Evolutionary conservation across 768 basidiomycete genomes (phyloP).

Genomic region (Candolleomyces eurysporus): DNA sequence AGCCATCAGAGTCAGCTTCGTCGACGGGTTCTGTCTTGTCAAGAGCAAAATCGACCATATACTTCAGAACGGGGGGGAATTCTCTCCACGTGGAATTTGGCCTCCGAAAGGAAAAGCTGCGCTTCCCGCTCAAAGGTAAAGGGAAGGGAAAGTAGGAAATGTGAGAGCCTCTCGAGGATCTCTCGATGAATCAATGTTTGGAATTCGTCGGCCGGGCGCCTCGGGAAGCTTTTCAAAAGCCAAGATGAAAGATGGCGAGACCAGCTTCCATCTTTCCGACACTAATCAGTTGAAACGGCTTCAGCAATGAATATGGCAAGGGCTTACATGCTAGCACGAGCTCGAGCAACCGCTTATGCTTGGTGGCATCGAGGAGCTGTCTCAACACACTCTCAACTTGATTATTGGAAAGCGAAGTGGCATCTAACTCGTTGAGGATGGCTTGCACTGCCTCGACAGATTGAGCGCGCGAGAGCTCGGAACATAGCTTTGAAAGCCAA

Average conservation of each 20-base stretch:
- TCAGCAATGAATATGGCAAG: neutral
- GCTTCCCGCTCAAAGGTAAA: neutral
- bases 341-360: neutral
- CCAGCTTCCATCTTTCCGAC: neutral
- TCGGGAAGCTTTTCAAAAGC: neutral
- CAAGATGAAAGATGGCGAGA: neutral
- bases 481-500: neutral
- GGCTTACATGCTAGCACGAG: slow-evolving; percentile 1
- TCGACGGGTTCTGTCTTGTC: neutral
- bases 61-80: neutral
- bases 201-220: neutral
- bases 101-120: neutral
- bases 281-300: neutral
- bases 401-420: neutral
- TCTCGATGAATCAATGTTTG: neutral
- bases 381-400: neutral
- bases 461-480: neutral
- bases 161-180: slow-evolving; percentile 1
- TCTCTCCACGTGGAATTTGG: neutral
- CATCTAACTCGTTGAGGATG: neutral
- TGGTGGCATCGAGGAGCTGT: neutral
- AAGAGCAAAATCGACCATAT: neutral
- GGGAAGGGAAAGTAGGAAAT: slow-evolving; percentile 1
- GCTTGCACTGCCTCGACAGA: neutral
- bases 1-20: neutral